These are phyloP conservation scores for Rhodosporidiobolus odoratus DNA, from an alignment of 768 basidiomycete species.

Conservation along the genomic window DNA sequence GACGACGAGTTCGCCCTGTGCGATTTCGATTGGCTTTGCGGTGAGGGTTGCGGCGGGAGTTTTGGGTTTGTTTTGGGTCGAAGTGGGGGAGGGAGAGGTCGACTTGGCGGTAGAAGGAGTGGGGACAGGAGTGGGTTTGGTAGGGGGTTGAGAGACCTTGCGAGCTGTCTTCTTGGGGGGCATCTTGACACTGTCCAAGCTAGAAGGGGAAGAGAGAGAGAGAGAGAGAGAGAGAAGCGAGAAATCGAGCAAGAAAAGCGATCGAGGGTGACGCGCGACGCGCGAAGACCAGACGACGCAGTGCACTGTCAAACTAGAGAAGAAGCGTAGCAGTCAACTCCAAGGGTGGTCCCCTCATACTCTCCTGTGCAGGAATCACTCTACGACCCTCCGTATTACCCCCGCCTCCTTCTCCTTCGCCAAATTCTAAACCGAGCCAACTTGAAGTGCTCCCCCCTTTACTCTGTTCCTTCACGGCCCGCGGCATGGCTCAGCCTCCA, in stretches of 20 bases:
- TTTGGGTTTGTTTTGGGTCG: neutral
- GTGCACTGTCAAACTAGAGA: no score
- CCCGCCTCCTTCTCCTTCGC: no score
- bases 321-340: no score
- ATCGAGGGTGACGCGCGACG: neutral
- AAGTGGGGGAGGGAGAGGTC: neutral
- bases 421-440: no score
- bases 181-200: neutral
- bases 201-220: neutral
- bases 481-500: neutral
- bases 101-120: neutral
- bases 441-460: neutral
- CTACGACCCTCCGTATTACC: no score
- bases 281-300: neutral
- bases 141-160: no score
- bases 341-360: no score
- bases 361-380: no score
- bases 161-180: no score
- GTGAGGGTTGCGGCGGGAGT: neutral
- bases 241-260: neutral
- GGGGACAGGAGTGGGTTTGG: no score
- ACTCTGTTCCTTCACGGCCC: neutral
- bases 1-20: conserved; percentile 54
- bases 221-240: neutral
- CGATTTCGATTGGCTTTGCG: neutral